Evolutionary conservation across 495 filamentous ascomycete genomes (phyloP).

Genomic region (Penicillium lagena): DNA sequence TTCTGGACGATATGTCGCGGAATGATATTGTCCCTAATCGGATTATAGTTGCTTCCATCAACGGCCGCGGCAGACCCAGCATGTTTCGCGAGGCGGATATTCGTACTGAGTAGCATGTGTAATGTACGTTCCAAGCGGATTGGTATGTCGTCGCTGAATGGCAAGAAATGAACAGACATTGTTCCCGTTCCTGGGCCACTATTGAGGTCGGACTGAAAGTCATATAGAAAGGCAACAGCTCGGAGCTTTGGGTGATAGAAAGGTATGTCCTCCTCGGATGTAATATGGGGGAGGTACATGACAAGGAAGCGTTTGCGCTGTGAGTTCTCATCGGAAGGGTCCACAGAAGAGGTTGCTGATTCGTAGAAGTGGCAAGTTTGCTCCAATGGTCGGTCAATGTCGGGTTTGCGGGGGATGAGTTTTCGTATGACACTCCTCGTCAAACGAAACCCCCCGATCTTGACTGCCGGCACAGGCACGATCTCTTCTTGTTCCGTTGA

Average conservation of each 20-base stretch:
- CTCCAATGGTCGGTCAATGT: conserved; percentile 62
- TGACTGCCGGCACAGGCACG: conserved; percentile 17
- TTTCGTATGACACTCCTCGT: conserved; percentile 61
- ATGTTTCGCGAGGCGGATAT: conserved; percentile 63
- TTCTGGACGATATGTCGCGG: conserved; percentile 69
- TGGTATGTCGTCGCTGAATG: conserved; percentile 19
- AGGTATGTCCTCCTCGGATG: conserved; percentile 55
- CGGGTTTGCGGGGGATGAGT: conserved; percentile 74
- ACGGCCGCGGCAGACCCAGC: too few species aligned
- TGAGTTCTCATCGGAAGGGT: too few species aligned
- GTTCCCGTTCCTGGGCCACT: conserved; percentile 9
- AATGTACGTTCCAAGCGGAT: conserved; percentile 64
- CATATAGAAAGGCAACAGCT: conserved; percentile 68
- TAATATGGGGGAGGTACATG: conserved; percentile 72
- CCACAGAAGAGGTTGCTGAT: not conserved
- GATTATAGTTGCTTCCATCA: too few species aligned
- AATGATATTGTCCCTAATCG: conserved; percentile 53
- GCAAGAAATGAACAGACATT: conserved; percentile 24
- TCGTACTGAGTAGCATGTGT: conserved; percentile 57
- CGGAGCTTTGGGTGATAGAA: conserved; percentile 80
- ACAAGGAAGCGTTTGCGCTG: conserved; percentile 44
- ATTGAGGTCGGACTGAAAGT: conserved; percentile 27
- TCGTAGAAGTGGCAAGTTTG: conserved; percentile 75
- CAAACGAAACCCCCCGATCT: conserved; percentile 46
- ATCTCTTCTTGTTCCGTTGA: too few species aligned